Base-by-base conservation (phyloP, 768 basidiomycete species). In the Ramaria rubella region DNA sequence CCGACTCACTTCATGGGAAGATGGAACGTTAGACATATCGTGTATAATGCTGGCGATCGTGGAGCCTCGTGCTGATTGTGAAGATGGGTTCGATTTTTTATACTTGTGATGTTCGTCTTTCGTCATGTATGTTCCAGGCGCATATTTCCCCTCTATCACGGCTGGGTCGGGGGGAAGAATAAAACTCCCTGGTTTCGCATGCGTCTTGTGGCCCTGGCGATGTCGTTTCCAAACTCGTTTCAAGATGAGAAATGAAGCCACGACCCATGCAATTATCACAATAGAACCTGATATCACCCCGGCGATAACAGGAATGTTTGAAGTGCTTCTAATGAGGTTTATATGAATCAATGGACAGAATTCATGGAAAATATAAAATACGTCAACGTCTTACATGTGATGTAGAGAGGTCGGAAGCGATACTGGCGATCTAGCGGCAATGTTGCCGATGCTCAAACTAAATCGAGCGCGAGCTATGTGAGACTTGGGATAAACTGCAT, bases 81-180 rank as follows among this genome's bases (percentile, higher is more conserved):
- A n/a, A n/a, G n/a, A n/a, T n/a, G n/a, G n/a, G n/a, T n/a, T n/a
- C n/a, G n/a, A n/a, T n/a, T n/a, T n/a, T n/a, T n/a, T n/a, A n/a
- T n/a, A n/a, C n/a, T n/a, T n/a, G n/a, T n/a, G n/a, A n/a, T n/a
- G n/a, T n/a, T n/a, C n/a, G n/a, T n/a, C 63, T 30, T 57, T 49
- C 45, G 64, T 59, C 40, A 65, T 44, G 29, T 59, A 51, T 56
- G 75, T 70, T 12, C 80, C 79, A 2, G 79, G 75, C 55, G 66
- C 61, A 21, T 70, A 65, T 45, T 75, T 71, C 19, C 80, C 80
- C 43, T 79, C 69, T n/a, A 84, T 65, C 29, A 85, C 73, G 38
- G 83, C 83, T n/a, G 84, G 83, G 67, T 86, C 83, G 1, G 82
- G 83, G 19, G 83, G 83, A 19, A 84, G 80, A 50, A 84, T 72